Evolutionary conservation across 768 basidiomycete species (phyloP), one percentile per base, ranked within the genome.

Genomic region (Coprinellus aureogranulatus): DNA sequence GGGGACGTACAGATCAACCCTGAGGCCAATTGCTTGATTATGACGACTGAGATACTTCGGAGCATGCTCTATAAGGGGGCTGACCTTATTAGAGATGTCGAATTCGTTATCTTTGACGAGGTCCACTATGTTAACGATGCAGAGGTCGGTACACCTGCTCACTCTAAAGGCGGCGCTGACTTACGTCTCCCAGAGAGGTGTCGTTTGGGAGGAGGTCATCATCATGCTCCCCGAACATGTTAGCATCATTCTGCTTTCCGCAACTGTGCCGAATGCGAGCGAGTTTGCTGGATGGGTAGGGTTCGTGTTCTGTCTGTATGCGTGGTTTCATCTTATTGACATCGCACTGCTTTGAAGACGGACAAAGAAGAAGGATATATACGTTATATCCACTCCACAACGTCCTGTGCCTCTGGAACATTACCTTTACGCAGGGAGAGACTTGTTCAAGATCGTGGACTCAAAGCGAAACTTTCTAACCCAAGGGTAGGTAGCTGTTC

Each of bases 281-380:
- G 97, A 98, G 67, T 99, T 99, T 67, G 97, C 97, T 3, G 94
- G 94, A 63, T 99, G 97, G 97, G 96, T 98, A 58, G 97, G 97
- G 96, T 98, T 69, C 68, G 68, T 48, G 41, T 48, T 12, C 6
- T 3, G 10, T 25, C 22, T 26, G 26, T 23, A 26, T 27, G 40
- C 30, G 20, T 54, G 45, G 26, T 40, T 25, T 54, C 14, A 16
- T 45, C 31, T 41, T 27, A 23, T 26, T 46, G n/a, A 30, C 11
- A 22, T 45, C 14, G n/a, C 53, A 58, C 58, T 63, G 26, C 27
- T 12, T 30, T 48, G 9, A 63, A 98, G 96, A 5, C 91, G 97
- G 16, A 99, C 97, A 2, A 98, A 99, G 77, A 96, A 94, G 80
- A 98, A 98, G 71, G 94, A 98, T 62, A 98, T 99, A 54, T 98